A percentile compares a stretch with the other conserved stretches of the same genome.
Evolutionary conservation across 495 filamentous ascomycete genomes (phyloP).

Genomic region (Aspergillus conjunctus): DNA sequence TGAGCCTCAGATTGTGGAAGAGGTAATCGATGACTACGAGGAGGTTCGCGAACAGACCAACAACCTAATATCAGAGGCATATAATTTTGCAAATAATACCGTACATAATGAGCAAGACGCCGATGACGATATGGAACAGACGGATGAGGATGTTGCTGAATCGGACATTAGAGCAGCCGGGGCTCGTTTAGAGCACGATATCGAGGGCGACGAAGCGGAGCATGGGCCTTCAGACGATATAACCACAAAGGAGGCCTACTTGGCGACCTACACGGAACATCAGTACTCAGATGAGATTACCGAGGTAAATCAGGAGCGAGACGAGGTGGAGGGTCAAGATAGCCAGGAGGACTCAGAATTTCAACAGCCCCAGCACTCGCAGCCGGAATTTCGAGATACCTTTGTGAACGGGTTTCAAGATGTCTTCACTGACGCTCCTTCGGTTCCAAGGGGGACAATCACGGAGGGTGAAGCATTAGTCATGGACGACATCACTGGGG

Average conservation of each 20-base stretch:
- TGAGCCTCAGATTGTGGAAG: conserved; percentile 3
- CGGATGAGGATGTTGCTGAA: conserved; percentile 19
- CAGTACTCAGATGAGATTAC: neutral
- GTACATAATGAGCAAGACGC: conserved; percentile 19
- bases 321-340: neutral
- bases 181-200: neutral
- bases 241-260: neutral
- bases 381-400: neutral
- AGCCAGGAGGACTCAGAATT: neutral
- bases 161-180: neutral
- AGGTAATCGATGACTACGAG: conserved; percentile 12
- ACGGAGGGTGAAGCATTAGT: conserved; percentile 1
- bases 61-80: conserved; percentile 10
- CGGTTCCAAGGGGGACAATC: neutral
- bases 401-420: conserved; percentile 21
- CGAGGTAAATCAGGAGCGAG: neutral
- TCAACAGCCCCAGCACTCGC: neutral
- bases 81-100: conserved; percentile 8
- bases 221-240: neutral
- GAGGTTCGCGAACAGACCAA: neutral
- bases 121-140: conserved; percentile 17
- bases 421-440: conserved; percentile 20
- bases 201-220: neutral
- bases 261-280: neutral
- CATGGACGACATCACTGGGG: conserved; percentile 12